phyloP scores from a whole-genome alignment of 176 grass and related monocot genomes.

The Saccharum spontaneum region DNA sequence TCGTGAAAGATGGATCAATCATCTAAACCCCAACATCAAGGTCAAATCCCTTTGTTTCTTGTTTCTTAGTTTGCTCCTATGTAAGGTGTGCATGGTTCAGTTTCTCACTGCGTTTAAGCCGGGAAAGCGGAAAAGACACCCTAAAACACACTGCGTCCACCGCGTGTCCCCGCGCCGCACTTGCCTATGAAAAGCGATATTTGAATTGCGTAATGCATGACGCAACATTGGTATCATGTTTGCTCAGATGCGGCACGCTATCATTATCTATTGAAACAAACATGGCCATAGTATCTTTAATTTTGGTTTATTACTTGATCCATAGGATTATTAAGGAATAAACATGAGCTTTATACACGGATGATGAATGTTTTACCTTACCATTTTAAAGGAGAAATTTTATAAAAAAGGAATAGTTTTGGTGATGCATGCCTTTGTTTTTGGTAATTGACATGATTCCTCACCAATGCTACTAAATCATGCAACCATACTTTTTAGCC shows the following conservation, averaged over 20 bases:
- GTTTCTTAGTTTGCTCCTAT: not conserved
- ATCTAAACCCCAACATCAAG: conserved; percentile 71
- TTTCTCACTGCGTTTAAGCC: not conserved
- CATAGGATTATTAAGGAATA: not conserved
- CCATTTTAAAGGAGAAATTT: not conserved
- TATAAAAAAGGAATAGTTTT: not conserved
- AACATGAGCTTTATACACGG: not conserved
- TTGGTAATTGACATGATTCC: not conserved
- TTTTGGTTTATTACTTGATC: not conserved
- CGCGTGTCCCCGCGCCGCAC: not conserved
- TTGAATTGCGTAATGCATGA: not conserved
- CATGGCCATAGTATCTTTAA: not conserved
- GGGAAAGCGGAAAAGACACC: not conserved
- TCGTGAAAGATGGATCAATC: conserved; percentile 84
- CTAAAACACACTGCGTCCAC: not conserved
- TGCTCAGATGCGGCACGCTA: not conserved
- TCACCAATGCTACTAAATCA: not conserved
- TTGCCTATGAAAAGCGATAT: not conserved
- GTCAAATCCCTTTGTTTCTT: conserved; percentile 30
- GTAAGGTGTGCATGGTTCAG: not conserved
- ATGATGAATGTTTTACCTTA: not conserved
- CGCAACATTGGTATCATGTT: not conserved
- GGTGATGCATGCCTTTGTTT: not conserved
- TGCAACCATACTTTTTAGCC: not conserved
- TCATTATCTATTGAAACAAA: not conserved